These are phyloP conservation scores for Neoboletus subvelutipes DNA, from an alignment of 768 basidiomycete species.

Conservation along the genomic window DNA sequence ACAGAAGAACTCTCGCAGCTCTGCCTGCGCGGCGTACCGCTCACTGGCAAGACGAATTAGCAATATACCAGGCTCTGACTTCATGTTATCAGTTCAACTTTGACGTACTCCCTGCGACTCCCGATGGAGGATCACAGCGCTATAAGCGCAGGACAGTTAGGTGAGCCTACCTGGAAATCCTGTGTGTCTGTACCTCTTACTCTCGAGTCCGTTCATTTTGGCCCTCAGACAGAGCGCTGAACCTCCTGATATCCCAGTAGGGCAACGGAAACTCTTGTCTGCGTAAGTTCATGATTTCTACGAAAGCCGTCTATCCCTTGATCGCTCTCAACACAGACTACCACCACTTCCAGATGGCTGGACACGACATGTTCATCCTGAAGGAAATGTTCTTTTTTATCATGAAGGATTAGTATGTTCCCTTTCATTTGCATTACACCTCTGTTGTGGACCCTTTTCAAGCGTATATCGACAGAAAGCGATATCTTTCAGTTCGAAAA, in stretches of 20 bases:
- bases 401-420: too few relatives aligned
- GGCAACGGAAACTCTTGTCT: constrained; percentile 7
- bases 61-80: too few relatives aligned
- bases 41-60: too few relatives aligned
- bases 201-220: too few relatives aligned
- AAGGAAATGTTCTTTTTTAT: constrained; percentile 13
- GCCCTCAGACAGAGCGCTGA: not conserved
- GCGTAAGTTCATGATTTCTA: constrained; percentile 1
- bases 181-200: not conserved
- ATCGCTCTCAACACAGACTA: not conserved
- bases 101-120: too few relatives aligned
- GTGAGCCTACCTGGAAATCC: not conserved
- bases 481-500: too few relatives aligned
- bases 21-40: too few relatives aligned
- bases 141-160: too few relatives aligned
- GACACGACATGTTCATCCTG: constrained; percentile 15
- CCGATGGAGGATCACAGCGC: too few relatives aligned
- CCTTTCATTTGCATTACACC: not conserved
- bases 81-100: too few relatives aligned
- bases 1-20: too few relatives aligned
- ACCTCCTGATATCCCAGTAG: not conserved
- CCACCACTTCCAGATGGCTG: not conserved
- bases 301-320: too few relatives aligned
- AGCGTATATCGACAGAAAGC: constrained; percentile 18
- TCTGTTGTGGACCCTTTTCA: not conserved